Conservation (phyloP, 176 grass and related monocot species). For the Bonia amplexicaulis region DNA sequence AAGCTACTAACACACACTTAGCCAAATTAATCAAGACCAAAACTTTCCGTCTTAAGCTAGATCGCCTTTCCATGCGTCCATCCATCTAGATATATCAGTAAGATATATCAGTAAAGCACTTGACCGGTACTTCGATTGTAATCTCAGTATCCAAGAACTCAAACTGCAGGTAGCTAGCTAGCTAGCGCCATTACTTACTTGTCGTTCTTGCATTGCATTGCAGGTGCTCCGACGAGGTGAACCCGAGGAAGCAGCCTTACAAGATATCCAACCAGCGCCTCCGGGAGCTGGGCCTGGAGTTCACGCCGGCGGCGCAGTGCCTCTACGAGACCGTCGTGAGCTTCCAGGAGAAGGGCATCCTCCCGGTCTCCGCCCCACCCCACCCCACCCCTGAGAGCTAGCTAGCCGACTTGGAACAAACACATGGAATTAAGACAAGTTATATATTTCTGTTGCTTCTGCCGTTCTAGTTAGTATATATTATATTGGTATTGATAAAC, state of each 20-base stretch:
- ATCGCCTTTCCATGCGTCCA: neutral
- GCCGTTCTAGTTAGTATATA: neutral
- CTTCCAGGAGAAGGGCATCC: conserved; percentile 59
- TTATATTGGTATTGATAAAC: too few species aligned
- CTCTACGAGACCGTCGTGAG: conserved; percentile 52
- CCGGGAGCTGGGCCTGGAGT: conserved; percentile 36
- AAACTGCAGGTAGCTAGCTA: neutral
- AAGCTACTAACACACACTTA: neutral
- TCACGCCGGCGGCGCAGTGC: conserved; percentile 42
- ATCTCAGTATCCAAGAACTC: neutral
- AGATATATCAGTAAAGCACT: neutral
- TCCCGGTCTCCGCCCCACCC: neutral
- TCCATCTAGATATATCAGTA: neutral
- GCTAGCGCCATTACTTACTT: neutral
- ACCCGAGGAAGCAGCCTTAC: conserved; percentile 50
- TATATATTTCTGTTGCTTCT: neutral
- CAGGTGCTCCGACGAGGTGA: conserved; percentile 61
- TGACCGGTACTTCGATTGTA: neutral
- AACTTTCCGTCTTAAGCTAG: neutral
- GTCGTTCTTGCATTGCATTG: neutral
- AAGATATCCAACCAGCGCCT: conserved; percentile 53
- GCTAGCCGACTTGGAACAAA: neutral
- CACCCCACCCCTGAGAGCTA: neutral
- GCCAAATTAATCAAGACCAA: neutral
- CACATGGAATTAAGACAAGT: neutral